Evolutionary conservation across 257 asterid species (phyloP), one percentile per base, ranked within the genome.

Genomic region (Eucommia ulmoides): DNA sequence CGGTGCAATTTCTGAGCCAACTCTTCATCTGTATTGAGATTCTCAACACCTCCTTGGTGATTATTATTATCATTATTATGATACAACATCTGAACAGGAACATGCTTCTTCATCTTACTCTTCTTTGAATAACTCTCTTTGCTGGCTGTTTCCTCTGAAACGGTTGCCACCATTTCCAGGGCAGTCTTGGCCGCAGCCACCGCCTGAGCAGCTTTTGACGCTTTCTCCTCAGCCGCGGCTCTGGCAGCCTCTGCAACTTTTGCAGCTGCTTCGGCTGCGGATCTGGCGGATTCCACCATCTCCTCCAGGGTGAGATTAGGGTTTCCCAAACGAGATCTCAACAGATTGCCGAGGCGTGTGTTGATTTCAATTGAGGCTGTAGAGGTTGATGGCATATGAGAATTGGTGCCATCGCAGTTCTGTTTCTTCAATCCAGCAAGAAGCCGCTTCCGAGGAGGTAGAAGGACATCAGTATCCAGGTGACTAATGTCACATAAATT

Each of bases 371-470:
- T 66, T 53, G 52, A 52, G 50, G 58, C 45, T 53, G 25, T 46
- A 53, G 72, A 57, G 24, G 69, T 56, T 19, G 77, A 67, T 14
- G 82, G 70, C 1, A 70, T 47, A 17, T 81, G 75, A 15, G 3
- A 35, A 35, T 35, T 35, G 44, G n/a, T 74, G 51, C 71, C 73
- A 71, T 87, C 97, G 21, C 77, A 79, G 59, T 55, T 81, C 75
- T 84, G 94, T 54, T 89, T 77, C 78, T 84, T 88, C 72, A 88
- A 44, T 45, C 91, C 97, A 21, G 97, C 97, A 23, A 88, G 73
- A 54, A 84, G 92, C 24, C 97, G 79, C 68, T 88, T 88, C 41
- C 97, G 77, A 50, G 97, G 97, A 22, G 97, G 97, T 73, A 88
- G 73, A 70, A 75, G 95, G 45, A 93, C 85, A 77, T 88, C 94